phyloP scores from a whole-genome alignment of 306 rosid species.

The Prunus fruticosa region DNA sequence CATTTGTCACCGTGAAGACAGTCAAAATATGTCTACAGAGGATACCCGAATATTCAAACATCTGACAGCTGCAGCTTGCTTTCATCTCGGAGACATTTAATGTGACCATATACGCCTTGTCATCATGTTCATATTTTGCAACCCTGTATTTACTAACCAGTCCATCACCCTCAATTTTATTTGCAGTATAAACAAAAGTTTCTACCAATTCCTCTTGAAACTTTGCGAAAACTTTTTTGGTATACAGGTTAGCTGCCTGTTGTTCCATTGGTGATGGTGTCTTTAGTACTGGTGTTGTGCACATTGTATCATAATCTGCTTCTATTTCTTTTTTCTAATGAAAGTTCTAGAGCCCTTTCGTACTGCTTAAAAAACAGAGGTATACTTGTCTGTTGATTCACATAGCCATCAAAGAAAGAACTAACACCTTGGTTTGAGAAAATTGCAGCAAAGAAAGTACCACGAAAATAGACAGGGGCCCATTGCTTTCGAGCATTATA shows the following conservation, averaged over 20 bases:
- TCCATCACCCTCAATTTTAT: slow-evolving; percentile 54
- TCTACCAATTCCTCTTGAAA: slow-evolving; percentile 81
- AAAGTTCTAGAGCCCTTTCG: slow-evolving; percentile 62
- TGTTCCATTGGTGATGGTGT: slow-evolving; percentile 90
- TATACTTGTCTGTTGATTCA: slow-evolving; percentile 68
- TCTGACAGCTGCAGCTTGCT: slow-evolving; percentile 75
- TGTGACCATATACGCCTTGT: slow-evolving; percentile 60
- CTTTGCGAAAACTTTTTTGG: slow-evolving; percentile 61
- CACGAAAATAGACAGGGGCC: slow-evolving; percentile 84
- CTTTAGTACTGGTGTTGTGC: slow-evolving; percentile 59
- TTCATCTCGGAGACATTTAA: slow-evolving; percentile 49
- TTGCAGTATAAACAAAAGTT: slow-evolving; percentile 73
- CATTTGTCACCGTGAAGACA: slow-evolving; percentile 78
- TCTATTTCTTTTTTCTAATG: slow-evolving; percentile 70
- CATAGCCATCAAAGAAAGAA: slow-evolving; percentile 71
- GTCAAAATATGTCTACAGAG: slow-evolving; percentile 80
- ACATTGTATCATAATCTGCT: slow-evolving; percentile 63
- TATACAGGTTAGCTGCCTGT: slow-evolving; percentile 68
- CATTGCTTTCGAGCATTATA: slow-evolving; percentile 76
- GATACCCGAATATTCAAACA: slow-evolving; percentile 77
- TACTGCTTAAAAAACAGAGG: slow-evolving; percentile 70
- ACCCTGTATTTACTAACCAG: slow-evolving; percentile 59
- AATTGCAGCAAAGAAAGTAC: slow-evolving; percentile 66
- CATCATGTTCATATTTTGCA: slow-evolving; percentile 69
- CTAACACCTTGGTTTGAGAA: slow-evolving; percentile 51